Evolutionary conservation across 2,329 filamentous ascomycete species (phyloP).

Genomic region (Alternaria sp.): DNA sequence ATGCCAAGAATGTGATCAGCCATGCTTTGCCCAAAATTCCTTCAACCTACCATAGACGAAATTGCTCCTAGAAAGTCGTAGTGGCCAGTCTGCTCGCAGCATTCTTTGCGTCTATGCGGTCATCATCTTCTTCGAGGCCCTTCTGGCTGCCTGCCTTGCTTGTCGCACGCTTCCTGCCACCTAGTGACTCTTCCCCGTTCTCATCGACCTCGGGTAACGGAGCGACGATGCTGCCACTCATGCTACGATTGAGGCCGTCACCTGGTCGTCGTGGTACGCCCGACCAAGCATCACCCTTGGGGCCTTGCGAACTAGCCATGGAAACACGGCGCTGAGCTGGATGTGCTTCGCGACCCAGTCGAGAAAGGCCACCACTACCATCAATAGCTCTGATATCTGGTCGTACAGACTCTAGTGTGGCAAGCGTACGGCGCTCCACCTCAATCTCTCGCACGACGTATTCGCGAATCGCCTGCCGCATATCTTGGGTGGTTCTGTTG

Average conservation of each 20-base stretch:
- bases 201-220: conserved; percentile 68
- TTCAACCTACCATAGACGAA: conserved; percentile 22
- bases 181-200: conserved; percentile 59
- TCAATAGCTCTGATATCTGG: conserved; percentile 95
- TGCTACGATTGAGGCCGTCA: conserved; percentile 76
- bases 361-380: conserved; percentile 84
- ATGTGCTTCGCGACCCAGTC: conserved; percentile 87
- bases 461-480: conserved; percentile 84
- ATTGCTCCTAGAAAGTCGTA: conserved; percentile 77
- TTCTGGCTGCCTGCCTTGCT: conserved; percentile 64
- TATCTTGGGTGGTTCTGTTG: conserved; percentile 80
- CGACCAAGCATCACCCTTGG: conserved; percentile 98
- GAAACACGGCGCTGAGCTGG: conserved; percentile 76
- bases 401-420: conserved; percentile 90
- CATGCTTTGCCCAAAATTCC: not conserved
- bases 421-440: conserved; percentile 87
- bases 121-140: conserved; percentile 84
- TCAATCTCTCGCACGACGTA: conserved; percentile 96
- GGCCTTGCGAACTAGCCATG: conserved; percentile 87
- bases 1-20: conserved; percentile 8
- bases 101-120: conserved; percentile 93
- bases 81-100: conserved; percentile 92
- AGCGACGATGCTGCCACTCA: conserved; percentile 73
- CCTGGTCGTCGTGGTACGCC: conserved; percentile 83
- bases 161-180: conserved; percentile 58